Percentiles rank a stretch among this genome's conserved stretches.
phyloP scores from a whole-genome alignment of 495 filamentous ascomycete genomes.

The Acidomyces sp. region DNA sequence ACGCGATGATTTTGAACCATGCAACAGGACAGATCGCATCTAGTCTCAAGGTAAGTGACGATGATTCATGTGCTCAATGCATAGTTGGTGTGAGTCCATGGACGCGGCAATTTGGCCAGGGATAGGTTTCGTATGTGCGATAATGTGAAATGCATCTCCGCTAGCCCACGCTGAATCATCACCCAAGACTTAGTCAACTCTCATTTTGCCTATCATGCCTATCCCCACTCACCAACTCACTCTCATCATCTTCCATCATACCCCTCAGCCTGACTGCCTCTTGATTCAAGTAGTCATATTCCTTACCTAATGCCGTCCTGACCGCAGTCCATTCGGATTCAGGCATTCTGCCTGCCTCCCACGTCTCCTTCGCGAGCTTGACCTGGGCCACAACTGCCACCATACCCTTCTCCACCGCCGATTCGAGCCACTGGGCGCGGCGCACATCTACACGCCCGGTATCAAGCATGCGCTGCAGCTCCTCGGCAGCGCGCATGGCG shows the following conservation, averaged over 20 bases:
- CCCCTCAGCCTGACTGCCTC: slow-evolving; percentile 11
- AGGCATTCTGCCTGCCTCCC: slow-evolving; percentile 3
- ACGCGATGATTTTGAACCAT: no score
- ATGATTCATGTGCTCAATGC: no score
- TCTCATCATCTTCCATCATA: slow-evolving; percentile 10
- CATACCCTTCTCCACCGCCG: slow-evolving; percentile 9
- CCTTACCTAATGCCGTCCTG: slow-evolving; percentile 7
- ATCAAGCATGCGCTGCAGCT: slow-evolving; percentile 10
- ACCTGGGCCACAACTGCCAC: slow-evolving; percentile 1
- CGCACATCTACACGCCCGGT: slow-evolving; percentile 9
- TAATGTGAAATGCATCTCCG: no score
- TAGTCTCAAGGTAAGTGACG: no score
- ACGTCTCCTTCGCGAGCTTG: neutral
- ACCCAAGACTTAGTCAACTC: no score
- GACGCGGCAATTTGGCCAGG: no score
- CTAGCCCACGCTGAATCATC: no score
- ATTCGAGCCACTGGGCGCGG: slow-evolving; percentile 12
- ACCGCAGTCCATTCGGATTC: neutral
- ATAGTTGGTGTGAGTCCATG: no score
- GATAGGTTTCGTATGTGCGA: no score
- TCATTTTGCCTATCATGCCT: no score
- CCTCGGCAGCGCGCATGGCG: slow-evolving; percentile 5
- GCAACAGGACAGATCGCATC: no score
- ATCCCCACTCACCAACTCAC: no score
- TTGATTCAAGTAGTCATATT: slow-evolving; percentile 3